These are phyloP conservation scores for Daldinia decipiens DNA, from an alignment of 495 filamentous ascomycete genomes.

Conservation along the genomic window DNA sequence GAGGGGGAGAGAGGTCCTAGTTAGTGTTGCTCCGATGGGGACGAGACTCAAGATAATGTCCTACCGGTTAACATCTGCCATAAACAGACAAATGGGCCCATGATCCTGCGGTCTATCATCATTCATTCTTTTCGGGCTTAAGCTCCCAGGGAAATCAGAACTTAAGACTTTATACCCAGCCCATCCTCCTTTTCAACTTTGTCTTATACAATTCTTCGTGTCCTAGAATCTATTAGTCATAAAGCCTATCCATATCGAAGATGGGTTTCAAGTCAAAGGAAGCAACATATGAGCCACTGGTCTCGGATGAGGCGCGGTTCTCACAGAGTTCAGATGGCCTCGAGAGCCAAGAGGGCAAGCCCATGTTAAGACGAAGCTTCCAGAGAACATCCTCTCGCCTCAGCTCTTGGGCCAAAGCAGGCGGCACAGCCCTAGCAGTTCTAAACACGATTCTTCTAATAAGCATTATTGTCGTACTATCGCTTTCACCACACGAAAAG, in stretches of 20 bases:
- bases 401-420: not conserved
- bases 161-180: not conserved
- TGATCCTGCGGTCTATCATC: not conserved
- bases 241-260: not conserved
- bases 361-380: conserved; percentile 13
- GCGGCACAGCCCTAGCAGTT: not conserved
- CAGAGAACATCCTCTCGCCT: conserved; percentile 9
- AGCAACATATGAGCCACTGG: not conserved
- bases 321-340: conserved; percentile 20
- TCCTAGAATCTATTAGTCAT: not conserved
- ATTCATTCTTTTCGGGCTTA: not conserved
- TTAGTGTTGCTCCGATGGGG: not conserved
- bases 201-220: not conserved
- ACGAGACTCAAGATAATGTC: not conserved
- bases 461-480: not conserved
- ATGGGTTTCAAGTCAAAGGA: conserved; percentile 1
- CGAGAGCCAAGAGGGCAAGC: conserved; percentile 16
- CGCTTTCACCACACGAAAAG: conserved; percentile 3
- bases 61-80: not conserved
- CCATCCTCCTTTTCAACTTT: not conserved
- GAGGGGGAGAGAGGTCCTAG: not conserved
- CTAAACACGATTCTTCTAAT: not conserved
- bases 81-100: not conserved
- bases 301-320: not conserved
- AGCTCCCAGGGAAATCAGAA: not conserved